Evolutionary conservation across 164 flowering plant species (phyloP), one percentile per base, ranked within the genome.

Genomic region (Magnolia changhungtana): DNA sequence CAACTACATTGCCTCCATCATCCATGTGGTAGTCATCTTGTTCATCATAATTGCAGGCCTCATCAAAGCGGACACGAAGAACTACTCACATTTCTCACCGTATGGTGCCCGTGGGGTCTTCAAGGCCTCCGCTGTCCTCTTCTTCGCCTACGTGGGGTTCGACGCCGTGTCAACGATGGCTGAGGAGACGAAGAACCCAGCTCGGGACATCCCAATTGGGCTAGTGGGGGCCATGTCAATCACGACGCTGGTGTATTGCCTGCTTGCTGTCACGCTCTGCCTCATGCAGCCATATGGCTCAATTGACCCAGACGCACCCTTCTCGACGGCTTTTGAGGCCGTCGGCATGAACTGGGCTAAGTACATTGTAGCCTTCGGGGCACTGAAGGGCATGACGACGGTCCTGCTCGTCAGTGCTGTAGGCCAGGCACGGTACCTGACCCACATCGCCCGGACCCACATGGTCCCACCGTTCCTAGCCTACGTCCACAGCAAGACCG

Each of bases 391-490:
- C 16, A 90, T 90, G 92, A 83, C 89, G 0, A 85, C 91, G 13
- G 90, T 84, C 1, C 74, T 90, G 13, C 84, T 90, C 0, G 84
- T 83, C 8, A 59, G 75, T 2, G 82, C 86, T 2, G 85, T 90
- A 0, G 92, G 94, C 3, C 92, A 89, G 64, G 86, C 94, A 1
- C 85, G 92, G 7, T 90, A 89, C 71, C 75, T 90, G 11, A 90
- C 94, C 19, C 92, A 90, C 77, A 89, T 90, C 8, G 90, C 89
- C 7, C 79, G 94, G 0, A 81, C 93, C 14, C 92, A 89, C 78
- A 85, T 90, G 89, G 74, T 82, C 19, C 93, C 97, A 0, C 97
- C 97, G 6, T 89, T 87, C 85, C 63, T 94, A 0, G 92, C 92
- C 0, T 50, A 75, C 0, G 87, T 90, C 9, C 63, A 88, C 58